Evolutionary conservation across 2,329 filamentous ascomycete genomes (phyloP).

Genomic region (Pseudonectria foliicola): DNA sequence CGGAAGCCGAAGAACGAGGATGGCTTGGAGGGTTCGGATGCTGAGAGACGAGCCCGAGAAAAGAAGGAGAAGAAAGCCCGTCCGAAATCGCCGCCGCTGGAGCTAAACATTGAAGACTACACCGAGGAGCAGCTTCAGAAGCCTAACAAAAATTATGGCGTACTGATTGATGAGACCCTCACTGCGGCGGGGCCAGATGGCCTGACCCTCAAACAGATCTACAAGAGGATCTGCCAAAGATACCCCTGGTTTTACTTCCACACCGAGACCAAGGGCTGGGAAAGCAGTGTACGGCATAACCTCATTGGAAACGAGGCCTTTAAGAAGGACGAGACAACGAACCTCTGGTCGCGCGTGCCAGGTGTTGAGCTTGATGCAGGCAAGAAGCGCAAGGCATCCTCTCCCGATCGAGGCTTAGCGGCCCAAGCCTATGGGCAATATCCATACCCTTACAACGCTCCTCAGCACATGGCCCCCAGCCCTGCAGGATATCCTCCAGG

Average conservation of each 20-base stretch:
- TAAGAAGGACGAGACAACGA: conserved; percentile 48
- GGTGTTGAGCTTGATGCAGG: conserved; percentile 53
- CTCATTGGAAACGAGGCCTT: conserved; percentile 57
- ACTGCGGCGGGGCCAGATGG: conserved; percentile 46
- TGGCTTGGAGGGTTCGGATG: conserved; percentile 48
- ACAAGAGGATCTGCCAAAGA: conserved; percentile 51
- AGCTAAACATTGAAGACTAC: conserved; percentile 48
- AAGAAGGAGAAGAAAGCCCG: conserved; percentile 54
- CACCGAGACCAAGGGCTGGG: conserved; percentile 58
- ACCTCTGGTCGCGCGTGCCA: conserved; percentile 50
- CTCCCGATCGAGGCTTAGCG: conserved; percentile 41
- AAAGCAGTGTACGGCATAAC: conserved; percentile 58
- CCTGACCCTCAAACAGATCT: conserved; percentile 54
- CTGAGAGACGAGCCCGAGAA: conserved; percentile 47
- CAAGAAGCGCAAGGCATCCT: conserved; percentile 51
- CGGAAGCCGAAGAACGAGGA: conserved; percentile 48
- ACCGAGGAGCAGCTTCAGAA: conserved; percentile 52
- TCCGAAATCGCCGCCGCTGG: conserved; percentile 53
- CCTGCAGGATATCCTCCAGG: conserved; percentile 26
- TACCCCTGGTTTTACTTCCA: conserved; percentile 55
- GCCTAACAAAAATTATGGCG: conserved; percentile 55
- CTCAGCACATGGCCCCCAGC: conserved; percentile 28
- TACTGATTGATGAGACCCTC: conserved; percentile 54
- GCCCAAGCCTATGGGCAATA: conserved; percentile 32
- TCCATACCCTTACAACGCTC: conserved; percentile 26